Evolutionary conservation across 2,329 filamentous ascomycete species (phyloP), one percentile per base, ranked within the genome.

Genomic region (Aureobasidium namibiae): DNA sequence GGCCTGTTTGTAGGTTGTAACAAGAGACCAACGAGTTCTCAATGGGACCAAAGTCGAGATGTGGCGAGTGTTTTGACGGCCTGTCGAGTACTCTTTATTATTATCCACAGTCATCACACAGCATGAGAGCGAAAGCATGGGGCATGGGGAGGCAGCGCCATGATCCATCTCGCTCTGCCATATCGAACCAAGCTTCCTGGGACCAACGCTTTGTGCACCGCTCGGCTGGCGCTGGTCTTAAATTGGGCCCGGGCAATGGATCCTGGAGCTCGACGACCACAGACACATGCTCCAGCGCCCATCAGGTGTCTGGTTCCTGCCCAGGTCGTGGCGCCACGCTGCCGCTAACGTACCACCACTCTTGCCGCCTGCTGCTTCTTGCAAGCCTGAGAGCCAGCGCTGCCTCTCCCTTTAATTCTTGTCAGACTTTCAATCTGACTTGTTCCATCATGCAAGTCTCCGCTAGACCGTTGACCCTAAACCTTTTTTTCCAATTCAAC

Each of bases 381-480:
- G 54, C 54, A 48, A 46, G 54, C 41, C 54, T 5, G 44, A 39
- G 9, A 56, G 38, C 39, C 52, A 14, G 29, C 45, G 45, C 45
- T 21, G 18, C 26, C 26, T n/a, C n/a, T 48, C 44, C n/a, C 14
- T 18, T 34, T 29, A 9, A 29, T 21, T 56, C 39, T 56, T 56
- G 52, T 44, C 39, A 24, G 39, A 45, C 52, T 45, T 23, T 56
- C 52, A 36, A 56, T 45, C 52, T 31, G 42, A 46, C 54, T 57
- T 39, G 42, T 57, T 57, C 54, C 54, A 57, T 57, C 34, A 29
- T 52, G 54, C 54, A 57, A 33, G 31, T 57, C 33, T 48, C 52
- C 52, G 39, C 29, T 56, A 56, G 41, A 56, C 52, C 38, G 52
- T 56, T 52, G 52, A 45, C 39, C 39, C 52, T 45, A 56, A 56